Conservation (phyloP, 148 eudicot species). For the Fagopyrum esculentum region DNA sequence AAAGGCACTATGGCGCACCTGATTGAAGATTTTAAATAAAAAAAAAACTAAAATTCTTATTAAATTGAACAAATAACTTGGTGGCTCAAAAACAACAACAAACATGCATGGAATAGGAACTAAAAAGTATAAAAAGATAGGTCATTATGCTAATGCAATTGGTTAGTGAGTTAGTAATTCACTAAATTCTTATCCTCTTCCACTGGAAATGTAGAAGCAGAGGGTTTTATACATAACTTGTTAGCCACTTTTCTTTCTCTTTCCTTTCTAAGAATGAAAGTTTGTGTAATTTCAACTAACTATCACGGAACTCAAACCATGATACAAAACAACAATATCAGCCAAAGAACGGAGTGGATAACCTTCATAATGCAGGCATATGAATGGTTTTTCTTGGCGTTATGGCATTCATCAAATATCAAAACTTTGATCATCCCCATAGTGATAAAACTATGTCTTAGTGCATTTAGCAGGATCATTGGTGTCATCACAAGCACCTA, state of each 20-base stretch:
- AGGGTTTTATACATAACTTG: not conserved
- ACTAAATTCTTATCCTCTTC: too few species aligned
- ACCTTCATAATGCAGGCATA: conserved; percentile 91
- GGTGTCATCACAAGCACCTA: conserved; percentile 98
- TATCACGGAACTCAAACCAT: not conserved
- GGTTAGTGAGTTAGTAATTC: too few species aligned
- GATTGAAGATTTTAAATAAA: too few species aligned
- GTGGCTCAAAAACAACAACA: too few species aligned
- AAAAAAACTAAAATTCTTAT: too few species aligned
- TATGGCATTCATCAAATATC: conserved; percentile 92
- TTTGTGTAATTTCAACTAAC: not conserved
- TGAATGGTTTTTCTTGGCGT: conserved; percentile 68
- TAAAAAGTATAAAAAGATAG: too few species aligned
- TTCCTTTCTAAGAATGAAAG: not conserved
- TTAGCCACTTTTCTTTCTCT: not conserved
- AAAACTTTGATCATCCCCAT: conserved; percentile 57
- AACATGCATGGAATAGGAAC: not conserved
- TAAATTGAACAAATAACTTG: too few species aligned
- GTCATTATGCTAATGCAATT: too few species aligned
- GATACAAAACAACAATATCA: not conserved
- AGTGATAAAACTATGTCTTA: conserved; percentile 59
- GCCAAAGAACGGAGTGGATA: not conserved
- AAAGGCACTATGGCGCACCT: too few species aligned
- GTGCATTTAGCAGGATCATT: conserved; percentile 53
- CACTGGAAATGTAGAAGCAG: too few species aligned